Conservation (phyloP, 2,329 filamentous ascomycete genomes). For the Mycocentrospora acerina region DNA sequence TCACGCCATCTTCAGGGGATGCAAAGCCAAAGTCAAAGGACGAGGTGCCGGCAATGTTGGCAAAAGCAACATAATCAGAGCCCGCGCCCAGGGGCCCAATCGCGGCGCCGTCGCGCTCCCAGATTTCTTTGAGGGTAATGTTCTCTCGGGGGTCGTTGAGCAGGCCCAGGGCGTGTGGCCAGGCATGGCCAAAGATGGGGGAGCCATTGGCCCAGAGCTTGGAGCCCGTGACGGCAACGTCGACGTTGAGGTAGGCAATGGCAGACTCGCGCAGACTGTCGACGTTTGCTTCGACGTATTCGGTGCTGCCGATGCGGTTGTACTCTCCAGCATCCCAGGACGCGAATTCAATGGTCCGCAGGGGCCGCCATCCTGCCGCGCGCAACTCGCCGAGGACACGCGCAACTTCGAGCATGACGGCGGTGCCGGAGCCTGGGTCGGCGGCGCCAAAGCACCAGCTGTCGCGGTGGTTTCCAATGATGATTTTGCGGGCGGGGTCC, state of each 20-base stretch:
- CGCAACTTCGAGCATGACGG: slow-evolving; percentile 85
- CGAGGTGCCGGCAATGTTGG: slow-evolving; percentile 84
- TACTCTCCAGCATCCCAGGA: slow-evolving; percentile 96
- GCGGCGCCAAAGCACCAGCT: slow-evolving; percentile 87
- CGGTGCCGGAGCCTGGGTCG: slow-evolving; percentile 82
- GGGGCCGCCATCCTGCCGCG: slow-evolving; percentile 78
- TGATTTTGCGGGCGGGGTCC: slow-evolving; percentile 77
- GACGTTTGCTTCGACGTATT: slow-evolving; percentile 86
- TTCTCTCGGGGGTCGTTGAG: slow-evolving; percentile 72
- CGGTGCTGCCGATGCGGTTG: slow-evolving; percentile 90
- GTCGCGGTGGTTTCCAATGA: slow-evolving; percentile 92
- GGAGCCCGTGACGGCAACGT: slow-evolving; percentile 73
- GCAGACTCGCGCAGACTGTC: slow-evolving; percentile 71
- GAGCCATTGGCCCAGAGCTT: slow-evolving; percentile 78
- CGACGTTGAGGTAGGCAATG: slow-evolving; percentile 89
- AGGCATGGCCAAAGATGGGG: slow-evolving; percentile 72
- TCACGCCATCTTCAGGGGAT: slow-evolving; percentile 46
- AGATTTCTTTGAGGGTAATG: slow-evolving; percentile 70
- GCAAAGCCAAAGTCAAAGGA: slow-evolving; percentile 82
- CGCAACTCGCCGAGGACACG: slow-evolving; percentile 80
- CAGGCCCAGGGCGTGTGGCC: slow-evolving; percentile 72
- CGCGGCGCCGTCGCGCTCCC: slow-evolving; percentile 63
- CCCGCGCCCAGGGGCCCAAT: slow-evolving; percentile 71
- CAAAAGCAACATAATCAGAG: slow-evolving; percentile 87
- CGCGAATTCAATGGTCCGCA: slow-evolving; percentile 94